Conservation (phyloP, 1,284 basidiomycete genomes). For the Austroboletus novae-zelandiae region DNA sequence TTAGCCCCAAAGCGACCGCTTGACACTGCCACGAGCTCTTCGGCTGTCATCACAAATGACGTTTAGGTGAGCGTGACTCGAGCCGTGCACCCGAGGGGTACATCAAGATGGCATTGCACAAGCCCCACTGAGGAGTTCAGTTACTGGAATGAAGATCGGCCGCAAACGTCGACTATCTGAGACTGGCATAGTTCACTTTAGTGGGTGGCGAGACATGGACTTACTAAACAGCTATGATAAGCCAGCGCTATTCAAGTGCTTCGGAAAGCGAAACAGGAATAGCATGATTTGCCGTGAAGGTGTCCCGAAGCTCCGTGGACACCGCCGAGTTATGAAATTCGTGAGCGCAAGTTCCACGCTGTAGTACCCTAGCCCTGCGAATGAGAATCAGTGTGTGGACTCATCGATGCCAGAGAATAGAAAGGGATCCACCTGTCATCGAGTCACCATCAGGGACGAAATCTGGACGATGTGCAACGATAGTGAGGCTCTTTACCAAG, state of each 20-base stretch:
- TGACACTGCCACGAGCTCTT: constrained; percentile 21
- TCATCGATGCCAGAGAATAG: neutral
- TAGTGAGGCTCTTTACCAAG: neutral
- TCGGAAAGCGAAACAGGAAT: neutral
- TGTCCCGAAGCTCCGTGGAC: constrained; percentile 10
- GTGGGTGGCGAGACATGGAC: constrained; percentile 1
- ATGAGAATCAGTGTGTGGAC: constrained; percentile 6
- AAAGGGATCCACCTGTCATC: neutral
- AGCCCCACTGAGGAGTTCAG: neutral
- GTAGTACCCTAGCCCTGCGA: constrained; percentile 3
- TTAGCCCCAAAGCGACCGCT: constrained; percentile 3
- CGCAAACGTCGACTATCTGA: neutral
- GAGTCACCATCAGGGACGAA: neutral
- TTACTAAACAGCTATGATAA: neutral
- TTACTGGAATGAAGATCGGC: neutral
- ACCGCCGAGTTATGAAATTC: constrained; percentile 13
- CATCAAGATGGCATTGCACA: constrained; percentile 2
- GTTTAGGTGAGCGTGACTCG: neutral
- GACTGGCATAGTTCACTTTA: neutral
- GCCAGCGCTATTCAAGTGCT: no score
- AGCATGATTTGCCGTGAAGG: neutral
- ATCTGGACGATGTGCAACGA: constrained; percentile 3
- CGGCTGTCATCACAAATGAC: constrained; percentile 2
- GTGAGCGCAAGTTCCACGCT: constrained; percentile 3
- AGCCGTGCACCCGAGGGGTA: neutral